Percentiles rank a stretch among this genome's conserved stretches.
These are phyloP conservation scores for Nectriaceae sp. DNA, from an alignment of 2,329 filamentous ascomycete genomes.

Conservation along the genomic window DNA sequence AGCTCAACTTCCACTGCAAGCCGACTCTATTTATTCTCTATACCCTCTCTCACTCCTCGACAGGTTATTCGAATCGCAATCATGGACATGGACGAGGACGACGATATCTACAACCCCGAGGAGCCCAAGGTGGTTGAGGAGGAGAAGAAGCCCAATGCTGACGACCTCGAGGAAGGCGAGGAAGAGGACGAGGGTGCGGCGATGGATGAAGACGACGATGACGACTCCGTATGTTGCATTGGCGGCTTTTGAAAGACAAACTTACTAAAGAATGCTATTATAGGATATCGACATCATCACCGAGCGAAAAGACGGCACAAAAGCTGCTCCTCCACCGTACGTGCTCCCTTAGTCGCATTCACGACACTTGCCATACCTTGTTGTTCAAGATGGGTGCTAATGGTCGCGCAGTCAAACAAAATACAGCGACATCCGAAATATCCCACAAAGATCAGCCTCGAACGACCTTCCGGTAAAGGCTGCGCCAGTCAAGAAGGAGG, in stretches of 20 bases:
- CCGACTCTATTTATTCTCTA: not conserved
- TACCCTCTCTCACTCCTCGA: too few species aligned
- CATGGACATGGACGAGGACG: constrained; percentile 70
- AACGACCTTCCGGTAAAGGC: constrained; percentile 52
- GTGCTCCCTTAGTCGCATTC: constrained; percentile 27
- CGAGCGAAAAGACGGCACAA: constrained; percentile 65
- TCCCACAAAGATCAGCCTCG: constrained; percentile 59
- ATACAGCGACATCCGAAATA: constrained; percentile 67
- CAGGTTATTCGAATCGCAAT: too few species aligned
- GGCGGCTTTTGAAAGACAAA: not conserved
- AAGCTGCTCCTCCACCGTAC: constrained; percentile 60
- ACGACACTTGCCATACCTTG: constrained; percentile 1
- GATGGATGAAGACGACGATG: constrained; percentile 62
- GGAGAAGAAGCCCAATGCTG: constrained; percentile 41
- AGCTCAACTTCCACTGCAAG: constrained; percentile 12
- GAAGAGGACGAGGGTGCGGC: constrained; percentile 63
- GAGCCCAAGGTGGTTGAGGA: constrained; percentile 45
- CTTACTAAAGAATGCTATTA: constrained; percentile 1
- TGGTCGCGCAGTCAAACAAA: constrained; percentile 51
- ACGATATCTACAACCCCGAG: constrained; percentile 67
- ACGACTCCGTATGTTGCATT: constrained; percentile 40
- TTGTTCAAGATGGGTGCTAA: constrained; percentile 11
- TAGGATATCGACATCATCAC: constrained; percentile 71
- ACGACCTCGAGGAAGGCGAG: constrained; percentile 64
- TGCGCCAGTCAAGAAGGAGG: constrained; percentile 49